Evolutionary conservation across 176 grass and related monocot species (phyloP).

Genomic region (Neostapfia colusana): DNA sequence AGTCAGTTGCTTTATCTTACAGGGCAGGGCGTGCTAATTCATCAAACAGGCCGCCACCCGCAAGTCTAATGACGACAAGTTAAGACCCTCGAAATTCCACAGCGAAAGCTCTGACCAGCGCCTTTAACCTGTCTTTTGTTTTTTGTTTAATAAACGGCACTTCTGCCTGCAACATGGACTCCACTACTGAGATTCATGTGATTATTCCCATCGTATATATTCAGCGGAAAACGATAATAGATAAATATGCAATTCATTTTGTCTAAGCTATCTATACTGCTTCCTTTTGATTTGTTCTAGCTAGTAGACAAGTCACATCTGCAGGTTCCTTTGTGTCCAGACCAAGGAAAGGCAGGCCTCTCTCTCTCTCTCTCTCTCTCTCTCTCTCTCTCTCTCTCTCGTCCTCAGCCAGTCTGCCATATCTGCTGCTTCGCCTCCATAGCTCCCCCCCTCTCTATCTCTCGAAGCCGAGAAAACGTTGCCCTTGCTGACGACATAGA

Average conservation of each 20-base stretch:
- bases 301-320: conserved; percentile 41
- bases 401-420: conserved; percentile 34
- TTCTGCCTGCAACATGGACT: conserved; percentile 24
- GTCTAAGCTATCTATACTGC: conserved; percentile 1
- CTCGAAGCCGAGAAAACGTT: conserved; percentile 38
- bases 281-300: conserved; percentile 33
- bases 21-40: conserved; percentile 33
- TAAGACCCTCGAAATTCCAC: conserved; percentile 48
- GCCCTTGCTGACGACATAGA: background rate
- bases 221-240: conserved; percentile 8
- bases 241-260: conserved; percentile 6
- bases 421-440: background rate
- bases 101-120: conserved; percentile 46
- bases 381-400: too few relatives aligned
- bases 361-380: too few relatives aligned
- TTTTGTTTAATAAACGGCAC: conserved; percentile 35
- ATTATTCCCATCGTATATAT: conserved; percentile 41
- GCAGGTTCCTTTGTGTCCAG: conserved; percentile 67
- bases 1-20: conserved; percentile 47
- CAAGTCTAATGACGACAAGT: conserved; percentile 66
- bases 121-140: conserved; percentile 45
- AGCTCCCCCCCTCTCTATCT: background rate
- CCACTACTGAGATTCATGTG: conserved; percentile 68
- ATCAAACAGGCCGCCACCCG: conserved; percentile 39
- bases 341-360: conserved; percentile 48